phyloP scores from a whole-genome alignment of 2,329 filamentous ascomycete genomes.

The Alternaria viburni region DNA sequence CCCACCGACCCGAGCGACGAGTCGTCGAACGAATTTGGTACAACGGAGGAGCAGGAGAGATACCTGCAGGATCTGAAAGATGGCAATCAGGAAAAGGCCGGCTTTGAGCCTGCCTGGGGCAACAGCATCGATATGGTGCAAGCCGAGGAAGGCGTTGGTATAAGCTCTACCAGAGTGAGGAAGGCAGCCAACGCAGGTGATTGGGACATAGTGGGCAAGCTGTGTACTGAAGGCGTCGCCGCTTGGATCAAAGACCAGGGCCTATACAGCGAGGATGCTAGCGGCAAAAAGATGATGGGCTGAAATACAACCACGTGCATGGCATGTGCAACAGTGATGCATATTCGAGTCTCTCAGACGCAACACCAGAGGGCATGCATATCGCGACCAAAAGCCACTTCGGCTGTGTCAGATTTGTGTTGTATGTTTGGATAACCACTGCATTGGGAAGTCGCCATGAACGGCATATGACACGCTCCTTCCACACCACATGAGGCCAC shows the following conservation, averaged over 20 bases:
- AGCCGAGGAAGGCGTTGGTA: constrained; percentile 54
- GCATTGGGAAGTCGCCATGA: neutral
- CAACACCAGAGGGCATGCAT: neutral
- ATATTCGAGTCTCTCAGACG: neutral
- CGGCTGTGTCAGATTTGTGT: neutral
- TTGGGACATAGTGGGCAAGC: constrained; percentile 54
- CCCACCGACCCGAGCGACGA: constrained; percentile 49
- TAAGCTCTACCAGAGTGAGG: constrained; percentile 69
- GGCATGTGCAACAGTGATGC: neutral
- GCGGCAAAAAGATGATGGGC: constrained; percentile 46
- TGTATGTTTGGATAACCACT: neutral
- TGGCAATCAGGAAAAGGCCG: constrained; percentile 58
- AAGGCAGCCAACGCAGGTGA: constrained; percentile 59
- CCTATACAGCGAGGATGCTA: constrained; percentile 59
- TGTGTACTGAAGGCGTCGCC: constrained; percentile 65
- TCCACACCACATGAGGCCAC: neutral
- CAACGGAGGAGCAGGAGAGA: constrained; percentile 58
- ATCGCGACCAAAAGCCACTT: neutral
- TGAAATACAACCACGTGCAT: constrained; percentile 19
- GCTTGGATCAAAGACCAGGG: constrained; percentile 63
- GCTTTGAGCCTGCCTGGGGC: constrained; percentile 66
- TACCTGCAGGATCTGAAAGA: constrained; percentile 61
- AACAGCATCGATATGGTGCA: constrained; percentile 65
- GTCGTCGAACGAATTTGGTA: constrained; percentile 64
- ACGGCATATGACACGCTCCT: neutral